These are phyloP conservation scores for Taphrina wiesneri DNA, from an alignment of 1,139 yeast species.

Conservation along the genomic window DNA sequence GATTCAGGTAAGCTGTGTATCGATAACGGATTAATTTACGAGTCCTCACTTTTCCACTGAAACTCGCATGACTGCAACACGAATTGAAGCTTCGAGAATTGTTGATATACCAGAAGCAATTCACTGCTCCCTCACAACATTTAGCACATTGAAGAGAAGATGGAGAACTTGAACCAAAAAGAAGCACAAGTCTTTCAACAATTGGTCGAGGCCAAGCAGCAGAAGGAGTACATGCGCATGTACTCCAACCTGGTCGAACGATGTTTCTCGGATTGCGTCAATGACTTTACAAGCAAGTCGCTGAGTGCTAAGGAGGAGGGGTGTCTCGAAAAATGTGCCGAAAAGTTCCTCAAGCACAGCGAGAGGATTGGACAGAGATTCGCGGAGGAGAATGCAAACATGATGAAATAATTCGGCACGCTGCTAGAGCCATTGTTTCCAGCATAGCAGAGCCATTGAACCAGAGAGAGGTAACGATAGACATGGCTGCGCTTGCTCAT, in stretches of 20 bases:
- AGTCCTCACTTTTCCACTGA: background rate
- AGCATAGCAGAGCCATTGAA: background rate
- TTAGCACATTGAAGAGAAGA: constrained; percentile 36
- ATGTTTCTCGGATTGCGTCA: constrained; percentile 96
- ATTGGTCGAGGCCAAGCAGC: constrained; percentile 93
- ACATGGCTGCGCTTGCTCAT: background rate
- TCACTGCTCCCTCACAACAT: too few relatives aligned
- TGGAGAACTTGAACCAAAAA: constrained; percentile 63
- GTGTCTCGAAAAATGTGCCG: constrained; percentile 90
- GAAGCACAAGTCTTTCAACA: constrained; percentile 97
- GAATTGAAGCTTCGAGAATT: background rate
- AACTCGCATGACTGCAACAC: background rate
- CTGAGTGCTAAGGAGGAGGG: constrained; percentile 79
- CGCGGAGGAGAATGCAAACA: constrained; percentile 74
- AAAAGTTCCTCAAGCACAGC: constrained; percentile 95
- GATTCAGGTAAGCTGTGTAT: too few relatives aligned
- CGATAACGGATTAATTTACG: background rate
- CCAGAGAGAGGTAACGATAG: background rate
- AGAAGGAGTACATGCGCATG: constrained; percentile 71
- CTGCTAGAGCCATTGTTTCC: background rate
- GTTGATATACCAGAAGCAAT: too few relatives aligned
- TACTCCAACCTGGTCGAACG: constrained; percentile 94
- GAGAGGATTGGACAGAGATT: constrained; percentile 98
- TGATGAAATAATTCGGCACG: constrained; percentile 26
- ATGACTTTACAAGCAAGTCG: constrained; percentile 91